These are phyloP conservation scores for Coemansia sp. DNA, from an alignment of 192 early-diverging fungal species.

Conservation along the genomic window DNA sequence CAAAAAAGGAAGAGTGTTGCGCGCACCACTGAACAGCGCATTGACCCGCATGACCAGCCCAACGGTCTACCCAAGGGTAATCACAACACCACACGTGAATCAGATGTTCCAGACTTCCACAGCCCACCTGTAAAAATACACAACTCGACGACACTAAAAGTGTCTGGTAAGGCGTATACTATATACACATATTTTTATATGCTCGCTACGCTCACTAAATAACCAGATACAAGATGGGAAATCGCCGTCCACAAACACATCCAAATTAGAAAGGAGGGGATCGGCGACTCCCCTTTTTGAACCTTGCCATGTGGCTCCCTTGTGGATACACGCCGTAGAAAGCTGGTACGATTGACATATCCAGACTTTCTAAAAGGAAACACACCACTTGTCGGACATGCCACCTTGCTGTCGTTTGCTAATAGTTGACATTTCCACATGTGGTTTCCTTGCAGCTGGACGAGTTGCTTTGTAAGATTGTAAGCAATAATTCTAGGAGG, in stretches of 20 bases:
- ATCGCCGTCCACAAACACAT: background rate
- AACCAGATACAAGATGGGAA: background rate
- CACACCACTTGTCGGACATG: background rate
- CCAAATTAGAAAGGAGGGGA: slow-evolving; percentile 5
- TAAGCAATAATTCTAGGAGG: background rate
- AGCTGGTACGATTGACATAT: background rate
- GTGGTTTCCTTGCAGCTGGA: background rate
- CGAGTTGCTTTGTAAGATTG: background rate
- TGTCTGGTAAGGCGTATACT: too few relatives aligned
- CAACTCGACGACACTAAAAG: too few relatives aligned
- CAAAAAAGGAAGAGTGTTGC: background rate
- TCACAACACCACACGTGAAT: too few relatives aligned
- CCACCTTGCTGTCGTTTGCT: background rate
- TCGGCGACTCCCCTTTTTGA: background rate
- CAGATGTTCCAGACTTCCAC: too few relatives aligned
- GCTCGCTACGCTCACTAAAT: too few relatives aligned
- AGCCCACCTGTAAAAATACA: too few relatives aligned
- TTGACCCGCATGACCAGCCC: too few relatives aligned
- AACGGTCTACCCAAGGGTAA: too few relatives aligned
- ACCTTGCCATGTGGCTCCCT: background rate
- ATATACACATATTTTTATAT: too few relatives aligned
- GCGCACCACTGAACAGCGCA: too few relatives aligned
- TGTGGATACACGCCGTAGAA: background rate
- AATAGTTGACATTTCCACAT: background rate
- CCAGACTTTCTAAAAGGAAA: background rate